Base-by-base conservation (phyloP, 495 filamentous ascomycete genomes). In the Niebla homalea region DNA sequence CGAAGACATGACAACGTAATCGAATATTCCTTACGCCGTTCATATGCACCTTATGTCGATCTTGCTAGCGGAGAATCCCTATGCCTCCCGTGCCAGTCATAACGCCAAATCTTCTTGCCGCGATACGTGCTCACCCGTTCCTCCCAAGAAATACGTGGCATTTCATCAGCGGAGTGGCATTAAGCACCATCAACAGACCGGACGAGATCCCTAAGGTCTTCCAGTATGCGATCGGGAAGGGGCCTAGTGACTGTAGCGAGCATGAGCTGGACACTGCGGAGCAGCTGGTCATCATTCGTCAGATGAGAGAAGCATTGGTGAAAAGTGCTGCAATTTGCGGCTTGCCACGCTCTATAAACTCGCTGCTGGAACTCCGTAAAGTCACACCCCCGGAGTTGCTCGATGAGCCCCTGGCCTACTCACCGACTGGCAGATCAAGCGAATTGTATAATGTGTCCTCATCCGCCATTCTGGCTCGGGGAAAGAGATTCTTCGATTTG, bases 331-430 rank as follows among this genome's bases (percentile, higher is more conserved):
- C 73, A 1, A 67, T 79, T 29, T 68, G 68, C 19, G 76, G 76
- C 11, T 56, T 79, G 26, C 76, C 76, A 3, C 38, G 77, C 68
- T 64, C 71, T 2, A 79, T 79, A 52, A 79, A 79, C 50, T 62
- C 73, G 7, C 60, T 79, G 22, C 58, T 69, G 16, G 62, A 67
- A 12, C 63, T 79, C 18, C 74, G 71, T 50, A 59, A 55, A 21
- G 68, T 61, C 19, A 75, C 75, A 0, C 70, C 74, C 1, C 44
- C 64, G 4, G 54, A 66, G 12, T 65, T 78, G 14, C 62, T 75
- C 21, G 70, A 74, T 49, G 61, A 69, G 16, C 70, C 70, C 1
- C 45, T 62, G 5, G 58, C 22, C 2, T 60, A 48, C 46, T 69
- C 72, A 16, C 68, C 72, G 3, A 76, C 67, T 15, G 55, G 60